phyloP scores from a whole-genome alignment of 1,284 basidiomycete species.

The Cryptococcus sp. region DNA sequence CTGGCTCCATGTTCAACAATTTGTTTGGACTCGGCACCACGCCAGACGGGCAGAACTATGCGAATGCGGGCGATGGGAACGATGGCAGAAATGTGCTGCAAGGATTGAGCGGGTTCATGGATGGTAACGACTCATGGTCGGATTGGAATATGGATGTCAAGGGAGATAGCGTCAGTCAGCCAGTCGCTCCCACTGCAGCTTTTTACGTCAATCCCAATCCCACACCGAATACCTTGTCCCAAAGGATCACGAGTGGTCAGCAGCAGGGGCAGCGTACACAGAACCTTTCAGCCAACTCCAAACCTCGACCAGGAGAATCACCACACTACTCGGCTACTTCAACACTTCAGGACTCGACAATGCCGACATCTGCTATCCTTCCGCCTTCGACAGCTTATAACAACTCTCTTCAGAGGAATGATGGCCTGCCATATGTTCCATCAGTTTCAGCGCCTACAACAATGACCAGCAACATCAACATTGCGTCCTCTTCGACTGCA shows the following conservation, averaged over 20 bases:
- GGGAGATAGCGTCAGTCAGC: slow-evolving; percentile 1
- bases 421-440: slow-evolving; percentile 11
- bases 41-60: background rate
- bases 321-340: slow-evolving; percentile 4
- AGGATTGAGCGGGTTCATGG: slow-evolving; percentile 21
- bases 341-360: slow-evolving; percentile 5
- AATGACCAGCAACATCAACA: slow-evolving; percentile 24
- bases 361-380: slow-evolving; percentile 20
- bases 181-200: slow-evolving; percentile 4
- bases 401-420: background rate
- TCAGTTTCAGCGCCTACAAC: slow-evolving; percentile 16
- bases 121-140: slow-evolving; percentile 10
- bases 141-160: slow-evolving; percentile 8
- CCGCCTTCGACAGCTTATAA: slow-evolving; percentile 5
- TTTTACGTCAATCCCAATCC: slow-evolving; percentile 35
- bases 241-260: background rate
- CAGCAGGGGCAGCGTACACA: background rate
- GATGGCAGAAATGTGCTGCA: slow-evolving; percentile 12
- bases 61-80: slow-evolving; percentile 2
- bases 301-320: background rate
- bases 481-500: slow-evolving; percentile 29
- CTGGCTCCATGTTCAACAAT: slow-evolving; percentile 20
- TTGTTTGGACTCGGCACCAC: slow-evolving; percentile 8
- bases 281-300: background rate
- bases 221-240: slow-evolving; percentile 8